These are phyloP conservation scores for Salix suchowensis DNA, from an alignment of 345 rosid species.

Conservation along the genomic window DNA sequence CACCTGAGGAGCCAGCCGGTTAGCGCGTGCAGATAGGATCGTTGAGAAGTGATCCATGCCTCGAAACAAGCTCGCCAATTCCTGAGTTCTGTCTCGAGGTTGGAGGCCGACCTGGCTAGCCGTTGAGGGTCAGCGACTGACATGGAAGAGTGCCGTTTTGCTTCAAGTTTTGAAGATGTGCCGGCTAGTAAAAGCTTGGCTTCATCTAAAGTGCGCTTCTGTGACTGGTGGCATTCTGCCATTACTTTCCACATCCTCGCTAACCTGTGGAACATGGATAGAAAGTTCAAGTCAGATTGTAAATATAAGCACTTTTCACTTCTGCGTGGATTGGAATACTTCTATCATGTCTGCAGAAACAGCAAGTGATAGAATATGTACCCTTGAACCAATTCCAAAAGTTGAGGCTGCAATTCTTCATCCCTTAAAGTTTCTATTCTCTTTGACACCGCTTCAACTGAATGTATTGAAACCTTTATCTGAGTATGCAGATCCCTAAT, in stretches of 20 bases:
- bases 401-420: slow-evolving; percentile 93
- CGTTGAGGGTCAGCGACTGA: slow-evolving; percentile 55
- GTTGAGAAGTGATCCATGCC: slow-evolving; percentile 76
- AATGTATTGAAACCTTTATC: slow-evolving; percentile 73
- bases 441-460: slow-evolving; percentile 76
- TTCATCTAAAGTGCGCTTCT: slow-evolving; percentile 75
- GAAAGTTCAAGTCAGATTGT: not conserved
- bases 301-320: not conserved
- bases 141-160: slow-evolving; percentile 44
- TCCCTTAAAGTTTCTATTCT: slow-evolving; percentile 85
- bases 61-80: slow-evolving; percentile 85
- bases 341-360: not conserved
- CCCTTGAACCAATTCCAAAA: slow-evolving; percentile 80
- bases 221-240: slow-evolving; percentile 83
- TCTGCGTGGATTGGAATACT: not conserved
- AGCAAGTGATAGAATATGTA: slow-evolving; percentile 23
- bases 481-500: slow-evolving; percentile 78
- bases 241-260: slow-evolving; percentile 89
- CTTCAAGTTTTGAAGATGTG: slow-evolving; percentile 58
- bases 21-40: slow-evolving; percentile 65
- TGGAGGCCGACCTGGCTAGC: slow-evolving; percentile 60
- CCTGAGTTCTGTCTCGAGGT: slow-evolving; percentile 70
- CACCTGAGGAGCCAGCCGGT: slow-evolving; percentile 87
- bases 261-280: slow-evolving; percentile 41
- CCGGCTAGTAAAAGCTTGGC: slow-evolving; percentile 81